Percentiles rank a stretch among this genome's conserved stretches.
These are phyloP conservation scores for Anthracocystis walkeri DNA, from an alignment of 1,284 basidiomycete species.

Conservation along the genomic window DNA sequence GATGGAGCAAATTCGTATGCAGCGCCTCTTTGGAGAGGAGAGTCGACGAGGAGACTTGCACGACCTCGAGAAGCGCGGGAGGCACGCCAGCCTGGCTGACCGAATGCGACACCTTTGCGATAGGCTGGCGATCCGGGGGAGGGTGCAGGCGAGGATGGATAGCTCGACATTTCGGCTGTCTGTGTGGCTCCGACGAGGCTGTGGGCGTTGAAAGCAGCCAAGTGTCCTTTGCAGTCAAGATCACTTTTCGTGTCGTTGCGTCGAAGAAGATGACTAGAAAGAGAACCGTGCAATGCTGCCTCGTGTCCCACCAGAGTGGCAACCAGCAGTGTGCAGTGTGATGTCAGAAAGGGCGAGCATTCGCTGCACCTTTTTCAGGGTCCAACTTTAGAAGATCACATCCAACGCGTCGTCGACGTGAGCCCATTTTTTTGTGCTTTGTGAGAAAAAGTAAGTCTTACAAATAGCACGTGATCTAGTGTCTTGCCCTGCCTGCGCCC, in stretches of 20 bases:
- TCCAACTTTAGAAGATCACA: slow-evolving; percentile 33
- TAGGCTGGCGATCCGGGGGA: slow-evolving; percentile 45
- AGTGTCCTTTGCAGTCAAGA: too few species aligned
- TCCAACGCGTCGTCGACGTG: slow-evolving; percentile 2
- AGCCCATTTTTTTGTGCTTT: neutral
- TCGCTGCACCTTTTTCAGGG: slow-evolving; percentile 13
- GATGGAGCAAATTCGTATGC: slow-evolving; percentile 14
- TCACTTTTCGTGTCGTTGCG: neutral
- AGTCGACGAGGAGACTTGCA: slow-evolving; percentile 22
- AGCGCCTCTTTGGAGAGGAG: slow-evolving; percentile 24
- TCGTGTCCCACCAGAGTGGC: neutral
- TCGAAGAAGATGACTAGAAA: neutral
- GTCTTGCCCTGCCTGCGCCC: neutral
- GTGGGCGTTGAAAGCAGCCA: too few species aligned
- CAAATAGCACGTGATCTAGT: slow-evolving; percentile 23
- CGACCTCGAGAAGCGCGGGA: slow-evolving; percentile 43
- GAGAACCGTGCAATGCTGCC: too few species aligned
- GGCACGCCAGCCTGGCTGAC: slow-evolving; percentile 50
- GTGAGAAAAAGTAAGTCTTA: slow-evolving; percentile 10
- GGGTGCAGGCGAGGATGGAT: slow-evolving; percentile 24
- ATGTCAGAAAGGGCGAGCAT: slow-evolving; percentile 12
- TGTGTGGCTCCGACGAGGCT: neutral
- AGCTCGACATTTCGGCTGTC: slow-evolving; percentile 28
- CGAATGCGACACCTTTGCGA: slow-evolving; percentile 52
- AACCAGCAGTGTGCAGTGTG: slow-evolving; percentile 10